phyloP scores from a whole-genome alignment of 208 protist genomes.

The Porcisia hertigi region DNA sequence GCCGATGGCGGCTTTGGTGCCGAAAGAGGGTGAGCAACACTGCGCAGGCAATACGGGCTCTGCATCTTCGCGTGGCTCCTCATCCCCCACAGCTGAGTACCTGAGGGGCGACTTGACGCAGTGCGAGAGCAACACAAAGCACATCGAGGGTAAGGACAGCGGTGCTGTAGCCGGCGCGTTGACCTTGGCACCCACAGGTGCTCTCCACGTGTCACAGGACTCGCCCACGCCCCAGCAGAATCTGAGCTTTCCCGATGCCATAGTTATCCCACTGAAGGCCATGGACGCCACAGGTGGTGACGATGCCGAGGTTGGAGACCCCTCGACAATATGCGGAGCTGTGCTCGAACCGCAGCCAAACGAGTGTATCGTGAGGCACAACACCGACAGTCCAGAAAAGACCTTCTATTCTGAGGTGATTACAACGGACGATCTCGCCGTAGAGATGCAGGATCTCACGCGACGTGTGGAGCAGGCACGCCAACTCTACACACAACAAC shows the following conservation, averaged over 20 bases:
- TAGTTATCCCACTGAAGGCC: background rate
- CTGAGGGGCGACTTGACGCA: slow-evolving; percentile 9
- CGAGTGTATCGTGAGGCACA: background rate
- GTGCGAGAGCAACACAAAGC: slow-evolving; percentile 7
- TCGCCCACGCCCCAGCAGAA: slow-evolving; percentile 15
- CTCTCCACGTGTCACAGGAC: slow-evolving; percentile 33
- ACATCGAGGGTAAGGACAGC: background rate
- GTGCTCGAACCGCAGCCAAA: background rate
- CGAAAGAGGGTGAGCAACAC: background rate
- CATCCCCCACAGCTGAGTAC: slow-evolving; percentile 19
- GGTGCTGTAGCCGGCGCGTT: background rate
- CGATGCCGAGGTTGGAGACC: background rate
- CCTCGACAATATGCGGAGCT: no score
- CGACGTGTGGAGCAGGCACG: slow-evolving; percentile 27
- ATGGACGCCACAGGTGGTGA: background rate
- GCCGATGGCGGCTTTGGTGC: background rate
- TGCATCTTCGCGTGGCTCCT: slow-evolving; percentile 14
- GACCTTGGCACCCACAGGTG: slow-evolving; percentile 10
- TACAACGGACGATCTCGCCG: background rate
- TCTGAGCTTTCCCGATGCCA: background rate
- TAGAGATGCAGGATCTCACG: slow-evolving; percentile 6
- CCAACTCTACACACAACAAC: slow-evolving; percentile 12
- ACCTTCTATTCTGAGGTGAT: no score
- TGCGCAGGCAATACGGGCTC: background rate
- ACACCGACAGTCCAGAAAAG: background rate